Base-by-base conservation (phyloP, 2,329 filamentous ascomycete genomes). In the Talaromyces amestolkiae region DNA sequence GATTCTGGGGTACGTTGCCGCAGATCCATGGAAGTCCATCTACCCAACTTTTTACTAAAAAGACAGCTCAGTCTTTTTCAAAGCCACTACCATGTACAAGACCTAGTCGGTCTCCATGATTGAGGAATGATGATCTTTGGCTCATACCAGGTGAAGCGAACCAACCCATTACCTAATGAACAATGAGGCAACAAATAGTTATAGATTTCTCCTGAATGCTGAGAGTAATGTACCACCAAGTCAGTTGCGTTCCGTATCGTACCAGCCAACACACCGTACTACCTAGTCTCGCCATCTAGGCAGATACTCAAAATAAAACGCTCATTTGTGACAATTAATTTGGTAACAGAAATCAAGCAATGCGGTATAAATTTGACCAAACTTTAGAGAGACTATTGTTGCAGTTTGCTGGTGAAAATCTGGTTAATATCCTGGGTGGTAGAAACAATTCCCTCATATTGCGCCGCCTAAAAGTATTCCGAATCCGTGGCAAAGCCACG, bases 381-480 rank as follows among this genome's bases (percentile, higher is more conserved):
- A 35, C 10, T 22, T 56, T 37, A 22, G 33, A 11, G 9, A 47
- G 27, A 7, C 6, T 7, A 7, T 31, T 31, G 27, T 6, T 31
- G 27, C 27, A 31, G 6, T 31, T 31, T 31, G 27, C 6, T 31
- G 5, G 27, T 31, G 24, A 35, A 37, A 33, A 43, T 43, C 22
- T 33, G 56, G 43, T 61, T 47, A 37, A 37, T 22, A 59, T 59
- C 33, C 49, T 47, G 59, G 45, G 13, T 61, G 59, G 59, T 39
- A 37, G 31, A 61, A 51, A 61, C 47, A 61, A 61, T 61, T 61
- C 43, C 59, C 59, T 51, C 59, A 61, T 51, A 49, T 2, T 47
- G 27, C 53, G 33, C n/a, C 53, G 19, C 31, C 4, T 1, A 24
- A 56, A 56, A 54, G 35, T 11, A 13, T 31, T 4, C 31, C 17